phyloP scores from a whole-genome alignment of 2,329 filamentous ascomycete species.

The Aulographum hederae region DNA sequence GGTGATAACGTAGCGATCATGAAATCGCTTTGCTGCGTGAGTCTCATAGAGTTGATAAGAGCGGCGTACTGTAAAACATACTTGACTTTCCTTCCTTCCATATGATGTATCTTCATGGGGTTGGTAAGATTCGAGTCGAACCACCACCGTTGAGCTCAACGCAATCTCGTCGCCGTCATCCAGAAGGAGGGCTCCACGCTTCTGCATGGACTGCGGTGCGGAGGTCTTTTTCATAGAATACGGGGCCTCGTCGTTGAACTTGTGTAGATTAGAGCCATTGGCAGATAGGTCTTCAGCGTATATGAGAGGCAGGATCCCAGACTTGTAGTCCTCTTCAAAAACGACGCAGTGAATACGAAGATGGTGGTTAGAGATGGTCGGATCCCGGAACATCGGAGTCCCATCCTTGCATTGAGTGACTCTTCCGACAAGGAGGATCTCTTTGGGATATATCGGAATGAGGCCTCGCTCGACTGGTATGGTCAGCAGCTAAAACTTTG shows the following conservation, averaged over 20 bases:
- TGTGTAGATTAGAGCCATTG: slow-evolving; percentile 22
- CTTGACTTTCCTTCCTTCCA: not conserved
- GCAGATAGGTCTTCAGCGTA: slow-evolving; percentile 27
- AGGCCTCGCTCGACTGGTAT: no score
- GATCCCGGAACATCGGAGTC: no score
- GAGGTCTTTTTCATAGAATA: slow-evolving; percentile 5
- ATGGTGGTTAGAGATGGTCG: slow-evolving; percentile 26
- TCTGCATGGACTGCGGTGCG: not conserved
- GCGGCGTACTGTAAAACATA: slow-evolving; percentile 8
- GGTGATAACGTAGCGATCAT: slow-evolving; percentile 28
- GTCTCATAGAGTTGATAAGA: slow-evolving; percentile 7
- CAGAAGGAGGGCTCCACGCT: slow-evolving; percentile 20
- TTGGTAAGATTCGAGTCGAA: no score
- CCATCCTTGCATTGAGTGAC: no score
- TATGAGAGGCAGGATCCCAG: slow-evolving; percentile 23
- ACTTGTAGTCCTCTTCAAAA: slow-evolving; percentile 20
- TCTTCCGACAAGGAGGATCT: no score
- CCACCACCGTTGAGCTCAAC: not conserved
- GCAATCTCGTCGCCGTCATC: slow-evolving; percentile 22
- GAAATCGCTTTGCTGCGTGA: slow-evolving; percentile 21
- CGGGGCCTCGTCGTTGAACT: no score
- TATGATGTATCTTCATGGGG: not conserved
- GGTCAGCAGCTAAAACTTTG: no score
- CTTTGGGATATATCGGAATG: no score
- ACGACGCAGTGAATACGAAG: slow-evolving; percentile 26